Percentiles rank a stretch among this genome's conserved stretches.
Evolutionary conservation across 345 rosid genomes (phyloP).

Genomic region (Eucalyptus caleyi): DNA sequence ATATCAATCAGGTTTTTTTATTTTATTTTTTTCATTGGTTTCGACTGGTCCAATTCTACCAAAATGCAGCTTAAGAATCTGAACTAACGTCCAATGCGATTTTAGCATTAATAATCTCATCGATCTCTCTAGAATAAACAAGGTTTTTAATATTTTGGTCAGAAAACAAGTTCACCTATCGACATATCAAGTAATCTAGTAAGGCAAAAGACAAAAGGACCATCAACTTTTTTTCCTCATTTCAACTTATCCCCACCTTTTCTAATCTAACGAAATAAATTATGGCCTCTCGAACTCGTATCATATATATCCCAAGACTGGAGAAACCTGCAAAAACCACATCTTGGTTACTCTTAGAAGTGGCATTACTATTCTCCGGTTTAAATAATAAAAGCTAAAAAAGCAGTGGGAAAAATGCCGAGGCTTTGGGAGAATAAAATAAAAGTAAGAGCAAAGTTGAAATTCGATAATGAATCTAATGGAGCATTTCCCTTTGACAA

Average conservation of each 20-base stretch:
- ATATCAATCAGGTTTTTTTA: background rate
- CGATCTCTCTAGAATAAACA: background rate
- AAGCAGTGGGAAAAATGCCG: background rate
- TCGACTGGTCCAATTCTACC: background rate
- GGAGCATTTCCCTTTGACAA: background rate
- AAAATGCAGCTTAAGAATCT: background rate
- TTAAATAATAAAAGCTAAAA: background rate
- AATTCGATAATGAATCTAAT: background rate
- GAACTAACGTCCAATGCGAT: background rate
- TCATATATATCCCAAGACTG: background rate
- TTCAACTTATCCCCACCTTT: background rate
- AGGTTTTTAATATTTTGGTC: background rate
- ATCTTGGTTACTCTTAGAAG: background rate
- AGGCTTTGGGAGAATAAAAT: no score
- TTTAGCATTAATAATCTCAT: background rate
- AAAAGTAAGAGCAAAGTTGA: background rate
- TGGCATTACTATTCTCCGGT: background rate
- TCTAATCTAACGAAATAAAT: background rate
- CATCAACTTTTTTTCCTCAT: background rate
- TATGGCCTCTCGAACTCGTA: background rate
- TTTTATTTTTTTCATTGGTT: background rate
- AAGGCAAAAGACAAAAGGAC: background rate
- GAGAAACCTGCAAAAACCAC: background rate
- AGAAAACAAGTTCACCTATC: background rate
- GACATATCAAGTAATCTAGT: background rate